phyloP scores from a whole-genome alignment of 331 rosid genomes.

The Acacia pycnantha region DNA sequence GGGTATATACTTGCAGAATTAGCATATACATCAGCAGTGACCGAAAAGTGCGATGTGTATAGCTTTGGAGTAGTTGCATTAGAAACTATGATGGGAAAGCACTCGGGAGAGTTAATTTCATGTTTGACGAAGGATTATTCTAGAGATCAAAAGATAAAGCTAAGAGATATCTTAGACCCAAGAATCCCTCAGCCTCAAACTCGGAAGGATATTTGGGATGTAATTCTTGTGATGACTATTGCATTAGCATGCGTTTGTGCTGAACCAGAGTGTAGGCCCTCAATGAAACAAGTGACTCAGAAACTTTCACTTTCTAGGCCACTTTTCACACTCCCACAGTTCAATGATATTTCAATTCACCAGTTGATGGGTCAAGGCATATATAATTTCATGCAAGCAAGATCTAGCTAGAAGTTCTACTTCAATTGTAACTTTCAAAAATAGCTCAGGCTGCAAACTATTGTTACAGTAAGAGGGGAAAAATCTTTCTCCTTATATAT shows the following conservation, averaged over 20 bases:
- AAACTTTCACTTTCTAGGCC: background rate
- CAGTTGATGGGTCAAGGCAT: background rate
- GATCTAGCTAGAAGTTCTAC: background rate
- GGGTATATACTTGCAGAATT: conserved; percentile 28
- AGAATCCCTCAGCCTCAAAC: conserved; percentile 16
- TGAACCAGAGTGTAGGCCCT: background rate
- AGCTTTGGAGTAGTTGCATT: conserved; percentile 49
- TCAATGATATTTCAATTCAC: background rate
- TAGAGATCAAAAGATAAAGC: background rate
- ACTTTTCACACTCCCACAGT: background rate
- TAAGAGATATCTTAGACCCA: conserved; percentile 40
- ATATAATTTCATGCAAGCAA: background rate
- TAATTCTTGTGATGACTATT: conserved; percentile 24
- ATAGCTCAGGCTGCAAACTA: too few species aligned
- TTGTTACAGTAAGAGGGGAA: too few species aligned
- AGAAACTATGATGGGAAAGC: conserved; percentile 46
- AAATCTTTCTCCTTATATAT: too few species aligned
- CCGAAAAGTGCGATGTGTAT: conserved; percentile 49
- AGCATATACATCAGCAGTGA: conserved; percentile 17
- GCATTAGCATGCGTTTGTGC: conserved; percentile 29
- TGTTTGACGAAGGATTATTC: background rate
- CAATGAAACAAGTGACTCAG: background rate
- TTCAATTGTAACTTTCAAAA: background rate
- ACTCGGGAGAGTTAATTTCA: conserved; percentile 39
- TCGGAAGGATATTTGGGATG: conserved; percentile 16